Evolutionary conservation across 129 eudicot genomes (phyloP), one percentile per base, ranked within the genome.

Genomic region (sunflower (Helianthus annuus)): DNA sequence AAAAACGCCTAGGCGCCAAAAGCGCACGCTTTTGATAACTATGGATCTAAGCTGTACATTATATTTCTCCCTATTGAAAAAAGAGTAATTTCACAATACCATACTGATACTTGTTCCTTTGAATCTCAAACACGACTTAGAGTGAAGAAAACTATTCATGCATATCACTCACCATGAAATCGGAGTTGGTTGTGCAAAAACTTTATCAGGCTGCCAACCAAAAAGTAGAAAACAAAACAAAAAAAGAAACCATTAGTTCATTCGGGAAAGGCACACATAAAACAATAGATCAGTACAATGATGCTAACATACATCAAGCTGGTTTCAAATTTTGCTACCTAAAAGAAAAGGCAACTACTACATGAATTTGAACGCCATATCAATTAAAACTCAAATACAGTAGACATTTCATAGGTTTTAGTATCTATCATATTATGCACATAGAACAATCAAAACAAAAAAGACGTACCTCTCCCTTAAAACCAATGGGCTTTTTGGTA

Each of bases 401-500:
- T 16, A 48, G 58, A 24, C 44, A 59, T 3, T 59, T 32, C 48
- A 7, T 5, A 15, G 16, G 24, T 9, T 62, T 73, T 39, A 2
- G 64, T 6, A 15, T 48, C 17, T 62, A 62, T 62, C 12, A 14
- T 45, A 57, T 16, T 44, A 69, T 61, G 65, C 64, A 61, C 68
- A 64, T 17, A 70, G 66, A 64, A 68, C 46, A 75, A 52, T 64
- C 42, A 48, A 44, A 36, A 54, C 17, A 6, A 66, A 38, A 60
- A 39, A 39, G 44, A 36, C 7, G 40, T 84, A 94, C 98, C 98
- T 95, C 96, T 73, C 96, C 97, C 61, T 77, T 88, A 75, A 86
- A 95, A 5, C 87, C 93, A 64, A 80, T 48, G 70, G 99, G 99
- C n/a, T 76, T 85, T 95, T 76, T 86, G 91, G 70, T 95, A 95